Evolutionary conservation across 2,329 filamentous ascomycete species (phyloP), one percentile per base, ranked within the genome.

Genomic region (Apiospora aurea): DNA sequence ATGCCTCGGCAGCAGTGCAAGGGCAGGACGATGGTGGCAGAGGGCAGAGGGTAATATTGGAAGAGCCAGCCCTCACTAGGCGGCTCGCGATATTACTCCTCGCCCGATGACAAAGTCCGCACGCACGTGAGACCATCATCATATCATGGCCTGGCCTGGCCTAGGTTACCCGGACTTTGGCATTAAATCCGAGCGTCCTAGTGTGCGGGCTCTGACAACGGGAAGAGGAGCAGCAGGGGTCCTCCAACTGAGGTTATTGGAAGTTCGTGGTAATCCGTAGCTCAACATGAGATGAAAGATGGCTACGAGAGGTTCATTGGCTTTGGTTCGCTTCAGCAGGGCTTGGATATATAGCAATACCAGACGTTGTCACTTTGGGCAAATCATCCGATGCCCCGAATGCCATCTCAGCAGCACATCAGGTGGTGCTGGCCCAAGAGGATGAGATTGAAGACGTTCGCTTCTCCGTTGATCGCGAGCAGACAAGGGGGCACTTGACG

Each of bases 81-180:
- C 18, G 4, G 4, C 57, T 41, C 2, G 8, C 29, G 38, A 3
- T 10, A 38, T 21, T 16, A 11, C 53, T 61, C 14, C 53, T 34
- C 18, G 29, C 53, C 29, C 29, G 53, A 61, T 18, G 34, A 38
- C 18, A 21, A 38, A 61, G 53, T 38, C 51, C 7, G 10, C 34
- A n/a, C 57, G 57, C 34, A 38, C 57, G 57, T 64, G 57, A 64
- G 57, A 64, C 57, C 34, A 64, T 64, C 57, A 38, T 64, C 57
- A 64, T 41, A 34, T 41, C 57, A 38, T 38, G 26, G n/a, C 7
- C 10, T n/a, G 41, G 21, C 29, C 34, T 38, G 34, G 34, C 34
- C 34, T 38, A 38, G 34, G 34, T 5, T 38, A 38, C 34, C 34
- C 29, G 57, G 57, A 64, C 57, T 64, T 64, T 41, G 29, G 18